phyloP scores from a whole-genome alignment of 129 eudicot species.

The Lonicera japonica region DNA sequence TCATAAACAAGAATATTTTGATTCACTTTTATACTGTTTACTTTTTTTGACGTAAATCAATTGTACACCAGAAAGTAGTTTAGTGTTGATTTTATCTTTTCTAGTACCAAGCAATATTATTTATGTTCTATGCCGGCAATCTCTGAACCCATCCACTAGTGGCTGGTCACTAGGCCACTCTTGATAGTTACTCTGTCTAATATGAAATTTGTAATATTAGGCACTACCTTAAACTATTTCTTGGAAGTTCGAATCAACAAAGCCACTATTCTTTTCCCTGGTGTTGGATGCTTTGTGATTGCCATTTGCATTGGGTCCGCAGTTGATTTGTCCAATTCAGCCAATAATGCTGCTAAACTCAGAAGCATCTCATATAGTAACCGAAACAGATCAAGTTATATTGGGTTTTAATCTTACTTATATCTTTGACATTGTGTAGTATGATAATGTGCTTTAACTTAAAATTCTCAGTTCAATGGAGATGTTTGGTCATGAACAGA shows the following conservation, averaged over 20 bases:
- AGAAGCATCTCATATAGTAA: constrained; percentile 3
- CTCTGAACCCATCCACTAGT: no score
- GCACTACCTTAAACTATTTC: constrained; percentile 47
- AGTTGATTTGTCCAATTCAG: constrained; percentile 41
- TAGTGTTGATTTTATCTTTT: no score
- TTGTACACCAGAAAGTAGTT: no score
- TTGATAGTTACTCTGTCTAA: constrained; percentile 10
- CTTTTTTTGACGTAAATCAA: no score
- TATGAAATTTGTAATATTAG: no score
- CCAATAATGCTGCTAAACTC: constrained; percentile 33
- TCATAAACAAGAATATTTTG: no score
- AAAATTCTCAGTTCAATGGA: constrained; percentile 20
- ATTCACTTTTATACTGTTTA: no score
- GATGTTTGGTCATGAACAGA: constrained; percentile 1
- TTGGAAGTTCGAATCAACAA: constrained; percentile 40
- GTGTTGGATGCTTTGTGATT: constrained; percentile 42
- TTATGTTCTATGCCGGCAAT: no score
- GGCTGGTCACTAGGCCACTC: background rate
- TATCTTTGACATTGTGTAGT: background rate
- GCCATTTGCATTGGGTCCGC: constrained; percentile 40
- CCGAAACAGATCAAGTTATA: constrained; percentile 18
- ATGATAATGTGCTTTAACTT: background rate
- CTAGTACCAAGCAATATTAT: no score
- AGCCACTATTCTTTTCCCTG: constrained; percentile 47
- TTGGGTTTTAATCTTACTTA: background rate